Evolutionary conservation across 495 filamentous ascomycete genomes (phyloP).

Genomic region (Neurospora sp.): DNA sequence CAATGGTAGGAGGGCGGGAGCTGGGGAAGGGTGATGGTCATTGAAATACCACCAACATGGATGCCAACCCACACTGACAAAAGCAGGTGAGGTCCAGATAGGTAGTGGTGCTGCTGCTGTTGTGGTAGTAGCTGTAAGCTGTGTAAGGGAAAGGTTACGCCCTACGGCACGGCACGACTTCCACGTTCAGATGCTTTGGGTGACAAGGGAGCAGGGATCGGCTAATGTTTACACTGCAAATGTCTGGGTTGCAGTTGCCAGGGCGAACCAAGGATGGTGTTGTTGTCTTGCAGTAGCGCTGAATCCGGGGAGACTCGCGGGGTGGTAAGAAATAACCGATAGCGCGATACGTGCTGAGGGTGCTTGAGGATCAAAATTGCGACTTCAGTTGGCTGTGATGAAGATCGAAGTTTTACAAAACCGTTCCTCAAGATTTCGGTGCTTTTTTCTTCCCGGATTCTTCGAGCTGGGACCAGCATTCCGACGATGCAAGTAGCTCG

Average conservation of each 20-base stretch:
- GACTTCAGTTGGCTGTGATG: not conserved
- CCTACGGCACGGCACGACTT: not conserved
- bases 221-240: slow-evolving; percentile 11
- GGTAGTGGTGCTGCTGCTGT: not conserved
- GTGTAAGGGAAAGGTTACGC: not conserved
- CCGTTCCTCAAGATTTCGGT: not conserved
- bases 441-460: not conserved
- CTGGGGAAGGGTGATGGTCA: not conserved
- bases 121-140: not conserved
- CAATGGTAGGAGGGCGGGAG: too few species aligned
- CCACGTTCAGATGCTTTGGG: not conserved
- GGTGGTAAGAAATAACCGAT: not conserved
- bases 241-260: slow-evolving; percentile 13
- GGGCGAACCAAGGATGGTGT: slow-evolving; percentile 8
- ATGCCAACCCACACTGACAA: not conserved
- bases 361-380: not conserved
- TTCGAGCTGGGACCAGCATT: not conserved
- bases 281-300: slow-evolving; percentile 1
- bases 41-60: not conserved
- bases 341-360: not conserved
- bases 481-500: not conserved
- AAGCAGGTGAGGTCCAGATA: not conserved
- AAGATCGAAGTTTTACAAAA: not conserved
- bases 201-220: not conserved
- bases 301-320: not conserved